These are phyloP conservation scores for Elsinoe fawcettii DNA, from an alignment of 2,329 filamentous ascomycete genomes.

Conservation along the genomic window DNA sequence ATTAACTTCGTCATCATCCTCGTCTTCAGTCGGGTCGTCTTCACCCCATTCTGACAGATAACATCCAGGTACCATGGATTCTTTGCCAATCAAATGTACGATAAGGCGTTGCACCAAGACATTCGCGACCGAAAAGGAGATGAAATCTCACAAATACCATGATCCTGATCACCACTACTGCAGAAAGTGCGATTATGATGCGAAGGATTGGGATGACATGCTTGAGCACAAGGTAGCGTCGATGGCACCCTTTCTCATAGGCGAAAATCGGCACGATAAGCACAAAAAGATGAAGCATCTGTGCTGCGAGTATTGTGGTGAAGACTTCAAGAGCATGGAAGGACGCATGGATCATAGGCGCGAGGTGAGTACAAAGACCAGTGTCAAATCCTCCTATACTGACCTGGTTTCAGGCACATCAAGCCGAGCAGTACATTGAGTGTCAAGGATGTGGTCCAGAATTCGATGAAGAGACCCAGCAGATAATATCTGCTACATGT, in stretches of 20 bases:
- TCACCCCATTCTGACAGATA: not conserved
- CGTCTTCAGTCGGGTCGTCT: no score
- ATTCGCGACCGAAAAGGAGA: constrained; percentile 40
- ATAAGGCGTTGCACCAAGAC: constrained; percentile 42
- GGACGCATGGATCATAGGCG: constrained; percentile 48
- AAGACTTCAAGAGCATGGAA: constrained; percentile 47
- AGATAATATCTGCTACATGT: constrained; percentile 32
- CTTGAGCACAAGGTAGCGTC: constrained; percentile 28
- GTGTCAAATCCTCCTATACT: not conserved
- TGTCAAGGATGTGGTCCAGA: constrained; percentile 38
- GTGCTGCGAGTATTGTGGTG: constrained; percentile 49
- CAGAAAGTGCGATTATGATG: constrained; percentile 35
- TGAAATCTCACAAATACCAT: constrained; percentile 46
- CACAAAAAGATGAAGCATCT: constrained; percentile 35
- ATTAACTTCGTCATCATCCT: not conserved
- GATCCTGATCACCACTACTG: constrained; percentile 41
- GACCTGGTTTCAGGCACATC: constrained; percentile 37
- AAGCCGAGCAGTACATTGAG: constrained; percentile 40
- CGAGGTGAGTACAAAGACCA: constrained; percentile 32
- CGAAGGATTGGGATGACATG: constrained; percentile 27
- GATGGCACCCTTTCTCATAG: constrained; percentile 26
- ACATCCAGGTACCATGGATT: constrained; percentile 21
- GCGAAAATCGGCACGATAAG: constrained; percentile 17
- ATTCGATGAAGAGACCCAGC: not conserved
- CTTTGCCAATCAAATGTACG: constrained; percentile 26